Conservation (phyloP, 208 protist genomes). For the Trypanosomatidae sp. region DNA sequence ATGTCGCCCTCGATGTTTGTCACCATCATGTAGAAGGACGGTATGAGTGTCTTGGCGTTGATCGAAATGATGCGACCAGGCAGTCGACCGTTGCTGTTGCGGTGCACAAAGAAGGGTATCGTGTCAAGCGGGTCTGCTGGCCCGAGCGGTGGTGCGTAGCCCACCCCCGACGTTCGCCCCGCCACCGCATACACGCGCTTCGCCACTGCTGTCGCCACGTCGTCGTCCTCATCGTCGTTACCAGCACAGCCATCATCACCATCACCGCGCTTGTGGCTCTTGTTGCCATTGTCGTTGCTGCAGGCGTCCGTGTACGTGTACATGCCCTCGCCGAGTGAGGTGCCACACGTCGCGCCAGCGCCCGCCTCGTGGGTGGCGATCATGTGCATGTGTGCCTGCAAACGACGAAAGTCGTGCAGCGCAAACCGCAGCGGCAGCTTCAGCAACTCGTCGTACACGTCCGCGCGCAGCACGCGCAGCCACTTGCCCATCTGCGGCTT, state of each 20-base stretch:
- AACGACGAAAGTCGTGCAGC: slow-evolving; percentile 52
- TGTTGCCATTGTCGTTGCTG: too few species aligned
- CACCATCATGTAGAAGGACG: slow-evolving; percentile 54
- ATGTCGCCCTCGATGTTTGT: slow-evolving; percentile 58
- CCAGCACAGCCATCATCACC: not conserved
- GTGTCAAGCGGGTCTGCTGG: slow-evolving; percentile 60
- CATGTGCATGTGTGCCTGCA: slow-evolving; percentile 23
- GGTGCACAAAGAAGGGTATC: slow-evolving; percentile 78
- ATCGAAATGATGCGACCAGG: slow-evolving; percentile 64
- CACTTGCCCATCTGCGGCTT: slow-evolving; percentile 24
- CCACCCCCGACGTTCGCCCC: slow-evolving; percentile 31
- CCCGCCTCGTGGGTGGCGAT: not conserved
- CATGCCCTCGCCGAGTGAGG: not conserved
- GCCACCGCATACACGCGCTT: slow-evolving; percentile 23
- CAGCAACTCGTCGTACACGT: slow-evolving; percentile 81
- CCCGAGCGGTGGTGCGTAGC: slow-evolving; percentile 65
- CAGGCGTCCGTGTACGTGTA: not conserved
- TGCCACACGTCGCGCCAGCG: not conserved
- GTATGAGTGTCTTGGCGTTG: slow-evolving; percentile 56
- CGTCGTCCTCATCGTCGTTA: not conserved
- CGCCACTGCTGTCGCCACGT: not conserved
- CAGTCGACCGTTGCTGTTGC: slow-evolving; percentile 57
- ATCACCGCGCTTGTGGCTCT: too few species aligned
- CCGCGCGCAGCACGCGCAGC: slow-evolving; percentile 38
- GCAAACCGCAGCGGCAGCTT: slow-evolving; percentile 75